A percentile compares a stretch with the other conserved stretches of the same genome.
Evolutionary conservation across 305 asterid species (phyloP).

Genomic region (Petunia hybrid): DNA sequence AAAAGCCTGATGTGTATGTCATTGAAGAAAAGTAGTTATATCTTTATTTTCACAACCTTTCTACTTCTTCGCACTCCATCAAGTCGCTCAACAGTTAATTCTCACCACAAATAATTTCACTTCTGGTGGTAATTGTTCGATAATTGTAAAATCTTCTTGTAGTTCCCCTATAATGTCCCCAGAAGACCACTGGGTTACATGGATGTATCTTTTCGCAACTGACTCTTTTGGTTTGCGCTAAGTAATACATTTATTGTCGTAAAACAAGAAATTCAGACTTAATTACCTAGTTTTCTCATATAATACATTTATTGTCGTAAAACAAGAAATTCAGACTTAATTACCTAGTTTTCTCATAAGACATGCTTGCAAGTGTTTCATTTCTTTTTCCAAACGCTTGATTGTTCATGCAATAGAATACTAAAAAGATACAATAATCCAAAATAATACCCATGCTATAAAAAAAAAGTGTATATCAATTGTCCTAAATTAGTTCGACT

Average conservation of each 20-base stretch:
- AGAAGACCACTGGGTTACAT: background rate
- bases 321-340: background rate
- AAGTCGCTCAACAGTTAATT: background rate
- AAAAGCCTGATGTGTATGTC: background rate
- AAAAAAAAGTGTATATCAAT: too few relatives aligned
- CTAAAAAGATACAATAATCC: too few relatives aligned
- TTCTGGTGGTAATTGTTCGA: background rate
- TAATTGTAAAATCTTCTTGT: background rate
- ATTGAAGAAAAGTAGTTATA: background rate
- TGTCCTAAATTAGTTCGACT: too few relatives aligned
- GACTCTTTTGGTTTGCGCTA: background rate
- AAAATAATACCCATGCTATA: too few relatives aligned
- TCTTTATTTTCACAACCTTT: conserved; percentile 7
- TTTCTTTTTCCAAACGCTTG: too few relatives aligned
- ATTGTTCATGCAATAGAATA: too few relatives aligned
- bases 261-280: background rate
- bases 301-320: conserved; percentile 1
- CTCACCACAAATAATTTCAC: background rate
- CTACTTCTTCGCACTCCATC: background rate
- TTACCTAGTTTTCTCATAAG: too few relatives aligned
- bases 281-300: too few relatives aligned
- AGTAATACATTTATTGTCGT: background rate
- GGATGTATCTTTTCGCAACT: background rate
- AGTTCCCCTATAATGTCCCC: background rate
- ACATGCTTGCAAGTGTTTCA: too few relatives aligned